Conservation (phyloP, 2,329 filamentous ascomycete genomes). For the Aspergillus sp. region DNA sequence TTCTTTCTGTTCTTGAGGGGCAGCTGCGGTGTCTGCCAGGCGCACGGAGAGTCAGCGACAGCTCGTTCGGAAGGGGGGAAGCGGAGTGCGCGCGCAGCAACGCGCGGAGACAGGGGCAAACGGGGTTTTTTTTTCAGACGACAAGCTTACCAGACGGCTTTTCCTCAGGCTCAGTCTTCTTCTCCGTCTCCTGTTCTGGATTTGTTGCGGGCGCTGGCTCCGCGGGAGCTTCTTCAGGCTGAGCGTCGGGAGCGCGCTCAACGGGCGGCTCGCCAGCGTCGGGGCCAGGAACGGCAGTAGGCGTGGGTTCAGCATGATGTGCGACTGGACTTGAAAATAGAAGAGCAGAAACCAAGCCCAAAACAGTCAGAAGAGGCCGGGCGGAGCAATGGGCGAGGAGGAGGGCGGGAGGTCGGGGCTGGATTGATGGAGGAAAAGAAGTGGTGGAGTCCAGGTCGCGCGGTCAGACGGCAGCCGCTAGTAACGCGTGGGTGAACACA, state of each 20-base stretch:
- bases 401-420: constrained; percentile 21
- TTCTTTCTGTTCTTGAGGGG: constrained; percentile 20
- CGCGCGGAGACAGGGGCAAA: neutral
- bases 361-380: constrained; percentile 6
- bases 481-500: too few species aligned
- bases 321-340: constrained; percentile 9
- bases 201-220: constrained; percentile 12
- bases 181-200: constrained; percentile 16
- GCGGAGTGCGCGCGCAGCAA: neutral
- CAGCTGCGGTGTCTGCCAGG: constrained; percentile 11
- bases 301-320: constrained; percentile 33
- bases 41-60: constrained; percentile 7
- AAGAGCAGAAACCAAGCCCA: constrained; percentile 5
- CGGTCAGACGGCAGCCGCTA: too few species aligned
- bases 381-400: constrained; percentile 9
- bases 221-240: constrained; percentile 13
- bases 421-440: constrained; percentile 1
- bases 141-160: constrained; percentile 21
- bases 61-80: constrained; percentile 2
- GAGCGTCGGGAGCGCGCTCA: constrained; percentile 20
- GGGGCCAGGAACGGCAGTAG: constrained; percentile 21
- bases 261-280: constrained; percentile 22
- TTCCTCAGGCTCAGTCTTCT: constrained; percentile 17
- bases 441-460: too few species aligned
- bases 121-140: neutral